Evolutionary conservation across 352 stramenopile genomes (phyloP).

Genomic region (Thraustochytrium sp.): DNA sequence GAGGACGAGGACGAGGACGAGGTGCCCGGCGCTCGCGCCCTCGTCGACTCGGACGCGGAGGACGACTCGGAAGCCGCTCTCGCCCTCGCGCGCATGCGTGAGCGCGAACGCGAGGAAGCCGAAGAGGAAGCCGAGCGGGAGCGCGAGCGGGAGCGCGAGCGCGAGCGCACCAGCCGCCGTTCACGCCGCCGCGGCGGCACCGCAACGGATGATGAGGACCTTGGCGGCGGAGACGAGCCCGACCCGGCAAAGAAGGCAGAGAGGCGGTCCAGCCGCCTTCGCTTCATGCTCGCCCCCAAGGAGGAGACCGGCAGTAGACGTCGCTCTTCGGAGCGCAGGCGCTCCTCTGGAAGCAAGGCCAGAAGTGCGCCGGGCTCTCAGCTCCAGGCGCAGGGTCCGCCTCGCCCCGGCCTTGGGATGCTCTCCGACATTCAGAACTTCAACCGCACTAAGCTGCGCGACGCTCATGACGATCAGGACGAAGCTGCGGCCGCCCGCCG

Average conservation of each 20-base stretch:
- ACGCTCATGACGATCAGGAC: background rate
- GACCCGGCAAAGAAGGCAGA: background rate
- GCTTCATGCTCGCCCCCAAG: background rate
- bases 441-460: background rate
- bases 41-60: too few relatives aligned
- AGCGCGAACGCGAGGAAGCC: background rate
- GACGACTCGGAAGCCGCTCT: background rate
- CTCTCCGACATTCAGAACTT: background rate
- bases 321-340: background rate
- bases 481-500: background rate
- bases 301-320: background rate
- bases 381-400: background rate
- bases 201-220: background rate
- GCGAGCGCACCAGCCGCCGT: background rate
- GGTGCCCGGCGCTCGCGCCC: too few relatives aligned
- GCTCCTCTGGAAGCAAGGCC: background rate
- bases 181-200: background rate
- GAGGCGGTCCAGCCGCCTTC: background rate
- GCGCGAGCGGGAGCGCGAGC: background rate
- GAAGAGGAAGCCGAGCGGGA: background rate
- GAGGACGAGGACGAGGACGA: background rate
- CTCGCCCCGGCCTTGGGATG: background rate
- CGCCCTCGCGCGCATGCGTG: background rate
- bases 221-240: background rate
- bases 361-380: background rate